Evolutionary conservation across 306 rosid species (phyloP), one percentile per base, ranked within the genome.

Genomic region (Vigna radiata): DNA sequence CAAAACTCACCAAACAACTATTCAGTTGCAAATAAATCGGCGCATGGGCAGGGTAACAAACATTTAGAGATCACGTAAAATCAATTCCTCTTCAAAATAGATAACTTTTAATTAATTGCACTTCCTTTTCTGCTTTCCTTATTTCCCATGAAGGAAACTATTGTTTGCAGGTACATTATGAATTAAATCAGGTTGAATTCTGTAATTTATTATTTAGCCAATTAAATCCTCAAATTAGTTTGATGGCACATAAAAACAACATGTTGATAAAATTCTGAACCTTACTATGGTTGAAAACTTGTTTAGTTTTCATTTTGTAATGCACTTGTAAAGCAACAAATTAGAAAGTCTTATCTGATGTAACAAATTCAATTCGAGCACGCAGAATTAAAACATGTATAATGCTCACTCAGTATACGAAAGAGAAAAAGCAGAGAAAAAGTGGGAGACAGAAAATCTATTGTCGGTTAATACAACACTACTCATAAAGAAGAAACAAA

Each of bases 1-100:
- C 23, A 79, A 60, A 41, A 78, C 43, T 59, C 46, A 47, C 72
- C 64, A 7, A 19, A 70, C 70, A 70, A 33, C 27, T 78, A 78
- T 70, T 52, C 23, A 70, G 23, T 78, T 33, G 16, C 31, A 78
- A 60, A 70, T 49, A 78, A 48, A 69, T 18, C 61, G 21, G 27
- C 46, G 48, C n/a, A 52, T 49, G 65, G 36, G 64, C 6, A 60
- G 47, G 64, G 16, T 37, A 49, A 46, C 77, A 60, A 61, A 50
- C 72, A 79, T 49, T 70, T 61, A 61, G 58, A 49, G 12, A 48
- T 66, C 43, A 47, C 48, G 7, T 25, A 50, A 37, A 71, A 79
- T 47, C 15, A 60, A 74, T 29, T 61, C 37, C 54, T 18, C 63
- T 59, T 59, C 70, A 47, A 70, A 76, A 62, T 50, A 44, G 52